Evolutionary conservation across 2,329 filamentous ascomycete species (phyloP).

Genomic region (Ascochyta clinopodiicola): DNA sequence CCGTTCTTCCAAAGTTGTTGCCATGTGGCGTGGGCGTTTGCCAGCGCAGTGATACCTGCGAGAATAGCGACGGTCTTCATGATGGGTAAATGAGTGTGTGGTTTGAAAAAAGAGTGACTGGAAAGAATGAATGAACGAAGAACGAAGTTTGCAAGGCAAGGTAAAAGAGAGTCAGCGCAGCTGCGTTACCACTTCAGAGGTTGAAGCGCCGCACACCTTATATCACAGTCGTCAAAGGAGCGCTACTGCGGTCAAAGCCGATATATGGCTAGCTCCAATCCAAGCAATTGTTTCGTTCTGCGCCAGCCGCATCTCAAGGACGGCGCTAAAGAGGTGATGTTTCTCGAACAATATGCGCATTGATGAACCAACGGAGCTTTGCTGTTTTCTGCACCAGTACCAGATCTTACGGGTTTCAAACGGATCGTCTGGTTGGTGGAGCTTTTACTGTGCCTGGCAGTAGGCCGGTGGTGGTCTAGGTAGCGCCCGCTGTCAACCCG

Average conservation of each 20-base stretch:
- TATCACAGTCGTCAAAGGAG: conserved; percentile 21
- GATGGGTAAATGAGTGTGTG: conserved; percentile 18
- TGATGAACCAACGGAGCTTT: conserved; percentile 28
- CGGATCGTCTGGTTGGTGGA: conserved; percentile 25
- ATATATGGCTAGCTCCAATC: conserved; percentile 23
- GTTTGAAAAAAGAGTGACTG: conserved; percentile 26
- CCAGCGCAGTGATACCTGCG: conserved; percentile 35
- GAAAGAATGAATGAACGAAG: conserved; percentile 34
- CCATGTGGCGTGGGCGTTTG: conserved; percentile 39
- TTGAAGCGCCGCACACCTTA: conserved; percentile 26
- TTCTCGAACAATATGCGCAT: conserved; percentile 29
- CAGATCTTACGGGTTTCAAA: conserved; percentile 23
- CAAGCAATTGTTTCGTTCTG: conserved; percentile 37
- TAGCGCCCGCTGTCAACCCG: conserved; percentile 23
- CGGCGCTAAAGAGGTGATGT: conserved; percentile 25
- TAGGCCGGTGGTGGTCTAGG: conserved; percentile 8
- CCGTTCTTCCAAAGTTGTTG: conserved; percentile 43
- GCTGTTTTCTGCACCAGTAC: conserved; percentile 16
- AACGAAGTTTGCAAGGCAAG: conserved; percentile 26
- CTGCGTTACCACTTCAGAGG: conserved; percentile 28
- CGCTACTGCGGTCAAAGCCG: conserved; percentile 24
- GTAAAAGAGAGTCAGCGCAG: conserved; percentile 43
- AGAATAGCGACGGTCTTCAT: conserved; percentile 40
- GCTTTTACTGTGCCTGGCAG: conserved; percentile 22
- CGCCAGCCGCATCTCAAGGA: conserved; percentile 27